Evolutionary conservation across 371 early-diverging fungal genomes (phyloP).

Genomic region (Zancudomyces culisetae): DNA sequence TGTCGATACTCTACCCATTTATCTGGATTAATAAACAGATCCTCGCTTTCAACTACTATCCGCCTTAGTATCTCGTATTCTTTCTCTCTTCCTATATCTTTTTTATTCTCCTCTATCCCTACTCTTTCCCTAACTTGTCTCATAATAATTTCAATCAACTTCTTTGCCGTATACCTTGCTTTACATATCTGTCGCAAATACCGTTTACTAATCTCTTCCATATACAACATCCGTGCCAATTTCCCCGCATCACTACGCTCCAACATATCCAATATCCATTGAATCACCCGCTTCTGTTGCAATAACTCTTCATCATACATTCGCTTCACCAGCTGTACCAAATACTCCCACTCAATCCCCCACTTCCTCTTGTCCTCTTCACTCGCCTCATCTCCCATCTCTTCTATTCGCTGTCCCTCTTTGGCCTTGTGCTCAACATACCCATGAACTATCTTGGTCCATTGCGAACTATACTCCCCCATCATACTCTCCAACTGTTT

Average conservation of each 20-base stretch:
- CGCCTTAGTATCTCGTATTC: not conserved
- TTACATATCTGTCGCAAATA: constrained; percentile 2
- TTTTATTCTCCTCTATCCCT: not conserved
- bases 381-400: too few species aligned
- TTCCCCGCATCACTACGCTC: not conserved
- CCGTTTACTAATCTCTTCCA: not conserved
- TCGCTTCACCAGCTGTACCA: not conserved
- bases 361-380: not conserved
- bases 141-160: not conserved
- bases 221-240: not conserved
- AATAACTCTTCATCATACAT: constrained; percentile 1
- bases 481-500: not conserved
- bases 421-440: not conserved
- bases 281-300: not conserved
- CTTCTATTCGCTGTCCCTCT: not conserved
- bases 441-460: not conserved
- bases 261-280: constrained; percentile 1
- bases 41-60: constrained; percentile 1
- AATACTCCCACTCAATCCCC: not conserved
- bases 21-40: not conserved
- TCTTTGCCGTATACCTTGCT: not conserved
- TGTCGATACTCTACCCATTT: not conserved
- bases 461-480: not conserved
- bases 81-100: too few species aligned
- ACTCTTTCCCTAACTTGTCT: not conserved